Evolutionary conservation across 164 flowering plant species (phyloP), one percentile per base, ranked within the genome.

Genomic region (Annona squamosa): DNA sequence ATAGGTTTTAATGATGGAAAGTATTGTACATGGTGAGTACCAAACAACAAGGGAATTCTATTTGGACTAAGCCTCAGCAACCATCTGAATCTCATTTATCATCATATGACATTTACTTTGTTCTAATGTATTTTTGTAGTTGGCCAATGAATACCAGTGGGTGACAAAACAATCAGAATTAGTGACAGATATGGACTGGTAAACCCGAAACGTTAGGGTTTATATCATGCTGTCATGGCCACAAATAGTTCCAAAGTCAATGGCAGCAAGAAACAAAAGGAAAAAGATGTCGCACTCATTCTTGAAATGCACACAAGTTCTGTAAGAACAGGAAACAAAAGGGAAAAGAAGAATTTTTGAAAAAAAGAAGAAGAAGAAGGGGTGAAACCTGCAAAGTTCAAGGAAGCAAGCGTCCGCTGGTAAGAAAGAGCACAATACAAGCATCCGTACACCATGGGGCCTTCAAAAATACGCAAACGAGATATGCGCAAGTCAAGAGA

Each of bases 371-470:
- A 43, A 48, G 68, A 48, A 65, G 63, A 18, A 72, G 12, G 4
- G 59, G 10, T 4, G 19, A 59, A 57, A 91, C 98, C 97, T 74
- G 98, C 98, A 67, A 94, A 94, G 3, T 79, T 81, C 82, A 92
- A 79, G 17, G 93, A 74, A 75, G 97, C 73, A 46, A 92, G 95
- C 57, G 91, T 80, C 46, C 83, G 78, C 87, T 87, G 82, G 68
- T 92, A 94, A 13, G 97, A 92, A 43, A 79, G 72, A 48, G 98
- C 79, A 74, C 99, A 94, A 77, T 91, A 94, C 82, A 92, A 77
- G 84, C 99, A 94, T 13, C 96, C 99, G 71, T 94, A 92, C 46
- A 94, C 98, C 99, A 92, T 94, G 0, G 99, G 99, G 5, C 97
- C 99, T 94, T 80, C 42, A 75, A 71, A 37, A 74, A 76, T 46